Evolutionary conservation across 306 rosid genomes (phyloP).

Genomic region (Corylus americana): DNA sequence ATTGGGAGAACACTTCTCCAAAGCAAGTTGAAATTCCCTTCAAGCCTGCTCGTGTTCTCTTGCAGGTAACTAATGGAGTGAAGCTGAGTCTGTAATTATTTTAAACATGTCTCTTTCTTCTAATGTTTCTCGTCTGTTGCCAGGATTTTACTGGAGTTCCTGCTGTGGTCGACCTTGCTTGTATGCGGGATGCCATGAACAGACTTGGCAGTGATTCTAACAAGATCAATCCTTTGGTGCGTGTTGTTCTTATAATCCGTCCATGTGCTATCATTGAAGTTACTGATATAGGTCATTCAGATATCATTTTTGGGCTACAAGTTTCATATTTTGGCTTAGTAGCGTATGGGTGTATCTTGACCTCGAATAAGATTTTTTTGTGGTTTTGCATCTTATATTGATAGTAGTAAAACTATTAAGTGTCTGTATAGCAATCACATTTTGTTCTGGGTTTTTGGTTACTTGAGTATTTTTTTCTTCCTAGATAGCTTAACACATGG

Average conservation of each 20-base stretch:
- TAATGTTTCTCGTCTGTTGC: conserved; percentile 12
- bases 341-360: not conserved
- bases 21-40: conserved; percentile 94
- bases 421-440: not conserved
- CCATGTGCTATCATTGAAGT: conserved; percentile 14
- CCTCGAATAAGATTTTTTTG: conserved; percentile 12
- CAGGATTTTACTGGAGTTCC: conserved; percentile 98
- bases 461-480: not conserved
- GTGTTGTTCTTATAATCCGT: conserved; percentile 21
- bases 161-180: conserved; percentile 89
- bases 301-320: not conserved
- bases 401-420: not conserved
- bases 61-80: conserved; percentile 63
- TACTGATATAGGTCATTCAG: conserved; percentile 7
- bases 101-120: not conserved
- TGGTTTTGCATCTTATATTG: conserved; percentile 8
- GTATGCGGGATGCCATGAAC: conserved; percentile 98
- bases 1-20: conserved; percentile 70
- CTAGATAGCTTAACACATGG: not conserved
- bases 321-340: conserved; percentile 10
- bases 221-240: conserved; percentile 92
- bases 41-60: conserved; percentile 91
- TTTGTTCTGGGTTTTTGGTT: conserved; percentile 6
- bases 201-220: conserved; percentile 86
- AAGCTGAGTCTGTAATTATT: not conserved